These are phyloP conservation scores for Kwoniella sp. DNA, from an alignment of 768 basidiomycete genomes.

Conservation along the genomic window DNA sequence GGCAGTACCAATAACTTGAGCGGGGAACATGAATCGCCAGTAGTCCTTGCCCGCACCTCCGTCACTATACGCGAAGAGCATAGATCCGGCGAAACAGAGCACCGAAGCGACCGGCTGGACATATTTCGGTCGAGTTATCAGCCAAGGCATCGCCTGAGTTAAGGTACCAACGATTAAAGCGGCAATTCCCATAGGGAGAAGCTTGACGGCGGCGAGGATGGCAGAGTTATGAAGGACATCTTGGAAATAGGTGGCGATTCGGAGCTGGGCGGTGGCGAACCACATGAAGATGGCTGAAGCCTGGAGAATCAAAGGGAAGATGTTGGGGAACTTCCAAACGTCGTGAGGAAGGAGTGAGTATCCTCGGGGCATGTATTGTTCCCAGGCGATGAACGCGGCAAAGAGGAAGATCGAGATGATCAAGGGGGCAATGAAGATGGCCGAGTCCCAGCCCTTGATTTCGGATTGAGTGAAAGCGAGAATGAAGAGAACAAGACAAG, in stretches of 20 bases:
- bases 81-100: constrained; percentile 44
- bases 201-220: constrained; percentile 48
- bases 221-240: constrained; percentile 38
- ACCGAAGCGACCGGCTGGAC: constrained; percentile 41
- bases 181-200: constrained; percentile 51
- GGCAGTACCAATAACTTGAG: constrained; percentile 41
- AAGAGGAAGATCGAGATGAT: constrained; percentile 43
- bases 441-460: constrained; percentile 41
- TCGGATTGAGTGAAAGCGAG: constrained; percentile 51
- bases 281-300: constrained; percentile 49
- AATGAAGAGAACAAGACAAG: constrained; percentile 48
- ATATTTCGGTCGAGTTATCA: constrained; percentile 46
- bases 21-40: constrained; percentile 51
- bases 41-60: constrained; percentile 47
- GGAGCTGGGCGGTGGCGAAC: constrained; percentile 49
- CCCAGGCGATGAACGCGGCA: constrained; percentile 46
- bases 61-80: constrained; percentile 45
- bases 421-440: constrained; percentile 51
- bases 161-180: constrained; percentile 43
- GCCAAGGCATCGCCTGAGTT: constrained; percentile 42
- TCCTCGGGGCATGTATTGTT: constrained; percentile 35
- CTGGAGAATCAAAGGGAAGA: constrained; percentile 46
- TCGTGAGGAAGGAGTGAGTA: constrained; percentile 49
- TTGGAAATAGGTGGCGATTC: constrained; percentile 52
- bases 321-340: constrained; percentile 49